Conservation (phyloP, 2,329 filamentous ascomycete species). For the Ophiosphaerella herpotricha region DNA sequence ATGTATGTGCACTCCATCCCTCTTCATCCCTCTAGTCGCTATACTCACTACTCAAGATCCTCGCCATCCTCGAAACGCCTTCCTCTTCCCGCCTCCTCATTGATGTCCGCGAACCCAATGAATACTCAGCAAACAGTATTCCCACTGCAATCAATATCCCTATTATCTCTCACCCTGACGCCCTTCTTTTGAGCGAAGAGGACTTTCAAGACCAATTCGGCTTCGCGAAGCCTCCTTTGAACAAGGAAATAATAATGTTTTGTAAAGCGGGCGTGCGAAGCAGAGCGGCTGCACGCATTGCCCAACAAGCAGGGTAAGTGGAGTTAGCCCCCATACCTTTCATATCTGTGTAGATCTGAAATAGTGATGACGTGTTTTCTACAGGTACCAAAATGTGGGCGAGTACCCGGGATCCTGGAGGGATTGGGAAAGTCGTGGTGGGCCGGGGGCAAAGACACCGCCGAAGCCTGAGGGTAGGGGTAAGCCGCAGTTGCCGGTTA, state of each 20-base stretch:
- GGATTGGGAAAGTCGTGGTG: slow-evolving; percentile 80
- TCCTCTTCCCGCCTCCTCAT: slow-evolving; percentile 39
- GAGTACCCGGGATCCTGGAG: slow-evolving; percentile 79
- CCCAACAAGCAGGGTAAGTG: slow-evolving; percentile 75
- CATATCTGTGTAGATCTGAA: slow-evolving; percentile 40
- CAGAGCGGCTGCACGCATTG: slow-evolving; percentile 74
- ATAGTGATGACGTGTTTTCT: background rate
- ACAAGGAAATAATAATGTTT: slow-evolving; percentile 68
- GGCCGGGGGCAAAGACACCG: slow-evolving; percentile 49
- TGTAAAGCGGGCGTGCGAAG: slow-evolving; percentile 91
- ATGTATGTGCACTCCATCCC: slow-evolving; percentile 26
- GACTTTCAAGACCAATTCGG: slow-evolving; percentile 86
- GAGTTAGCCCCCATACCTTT: no score
- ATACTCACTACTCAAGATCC: slow-evolving; percentile 28
- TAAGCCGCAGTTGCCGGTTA: slow-evolving; percentile 18
- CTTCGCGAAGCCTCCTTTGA: slow-evolving; percentile 52
- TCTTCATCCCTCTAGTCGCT: background rate
- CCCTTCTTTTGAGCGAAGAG: slow-evolving; percentile 72
- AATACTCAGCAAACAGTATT: slow-evolving; percentile 69
- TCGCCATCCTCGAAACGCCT: slow-evolving; percentile 37
- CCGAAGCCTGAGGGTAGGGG: slow-evolving; percentile 20
- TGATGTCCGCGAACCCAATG: slow-evolving; percentile 74
- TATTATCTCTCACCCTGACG: slow-evolving; percentile 75
- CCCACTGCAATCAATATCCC: slow-evolving; percentile 84
- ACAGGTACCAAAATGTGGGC: slow-evolving; percentile 65